These are phyloP conservation scores for Saussurea involucrata DNA, from an alignment of 129 eudicot species.

Conservation along the genomic window DNA sequence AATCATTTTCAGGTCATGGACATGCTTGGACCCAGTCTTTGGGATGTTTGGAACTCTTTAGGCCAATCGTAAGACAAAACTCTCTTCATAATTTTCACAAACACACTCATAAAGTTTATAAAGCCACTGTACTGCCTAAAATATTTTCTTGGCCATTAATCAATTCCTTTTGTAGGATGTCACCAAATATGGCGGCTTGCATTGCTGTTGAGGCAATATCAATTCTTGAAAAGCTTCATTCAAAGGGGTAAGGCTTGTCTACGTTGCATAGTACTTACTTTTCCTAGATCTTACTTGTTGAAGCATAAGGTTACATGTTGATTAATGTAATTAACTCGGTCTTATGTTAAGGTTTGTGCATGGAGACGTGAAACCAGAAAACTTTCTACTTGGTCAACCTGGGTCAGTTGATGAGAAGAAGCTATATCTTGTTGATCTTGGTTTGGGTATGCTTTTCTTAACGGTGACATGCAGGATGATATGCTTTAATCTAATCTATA, in stretches of 20 bases:
- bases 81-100: slow-evolving; percentile 5
- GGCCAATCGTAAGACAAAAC: slow-evolving; percentile 90
- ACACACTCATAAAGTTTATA: neutral
- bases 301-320: neutral
- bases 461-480: neutral
- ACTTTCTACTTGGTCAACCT: slow-evolving; percentile 96
- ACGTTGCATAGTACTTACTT: neutral
- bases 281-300: neutral
- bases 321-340: neutral
- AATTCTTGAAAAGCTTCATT: slow-evolving; percentile 93
- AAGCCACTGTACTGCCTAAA: neutral
- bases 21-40: slow-evolving; percentile 98
- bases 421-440: slow-evolving; percentile 97
- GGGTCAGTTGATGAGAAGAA: slow-evolving; percentile 91
- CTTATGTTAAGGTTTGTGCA: slow-evolving; percentile 74
- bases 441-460: slow-evolving; percentile 68
- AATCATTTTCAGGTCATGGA: slow-evolving; percentile 77
- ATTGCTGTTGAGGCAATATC: slow-evolving; percentile 99
- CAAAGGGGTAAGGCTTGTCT: slow-evolving; percentile 59
- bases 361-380: slow-evolving; percentile 99
- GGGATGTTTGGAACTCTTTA: slow-evolving; percentile 98
- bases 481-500: neutral
- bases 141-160: neutral
- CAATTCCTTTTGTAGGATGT: slow-evolving; percentile 61
- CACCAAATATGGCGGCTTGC: slow-evolving; percentile 93